These are phyloP conservation scores for Geum urbanum DNA, from an alignment of 306 rosid species.

Conservation along the genomic window DNA sequence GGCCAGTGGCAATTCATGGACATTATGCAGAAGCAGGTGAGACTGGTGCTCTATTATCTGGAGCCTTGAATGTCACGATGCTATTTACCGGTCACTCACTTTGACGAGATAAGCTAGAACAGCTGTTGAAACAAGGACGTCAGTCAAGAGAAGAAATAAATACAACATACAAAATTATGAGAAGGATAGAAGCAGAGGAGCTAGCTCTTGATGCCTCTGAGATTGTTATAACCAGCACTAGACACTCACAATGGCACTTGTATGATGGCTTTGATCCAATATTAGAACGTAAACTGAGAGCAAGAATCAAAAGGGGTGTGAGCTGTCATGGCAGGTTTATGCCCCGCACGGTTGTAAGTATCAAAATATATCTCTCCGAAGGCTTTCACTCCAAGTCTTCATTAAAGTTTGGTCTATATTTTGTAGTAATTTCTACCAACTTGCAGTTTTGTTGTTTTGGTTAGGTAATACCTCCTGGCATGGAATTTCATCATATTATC, in stretches of 20 bases:
- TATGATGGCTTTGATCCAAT: slow-evolving; percentile 70
- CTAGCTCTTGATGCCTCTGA: slow-evolving; percentile 57
- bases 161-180: slow-evolving; percentile 52
- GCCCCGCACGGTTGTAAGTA: slow-evolving; percentile 64
- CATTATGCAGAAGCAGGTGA: slow-evolving; percentile 70
- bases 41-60: slow-evolving; percentile 58
- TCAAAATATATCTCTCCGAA: neutral
- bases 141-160: slow-evolving; percentile 58
- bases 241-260: slow-evolving; percentile 61
- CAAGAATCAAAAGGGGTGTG: slow-evolving; percentile 51
- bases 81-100: slow-evolving; percentile 60
- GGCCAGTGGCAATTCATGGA: slow-evolving; percentile 63
- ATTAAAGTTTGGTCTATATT: neutral
- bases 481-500: slow-evolving; percentile 62
- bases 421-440: neutral
- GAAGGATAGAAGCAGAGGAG: slow-evolving; percentile 66
- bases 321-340: slow-evolving; percentile 56
- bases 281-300: slow-evolving; percentile 54
- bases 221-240: slow-evolving; percentile 57
- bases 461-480: slow-evolving; percentile 68
- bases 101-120: slow-evolving; percentile 59
- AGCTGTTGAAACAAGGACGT: slow-evolving; percentile 55
- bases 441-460: neutral
- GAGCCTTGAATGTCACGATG: slow-evolving; percentile 57
- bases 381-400: neutral